Conservation (phyloP, 108 stramenopile genomes). For the Craspedostauros australis region DNA sequence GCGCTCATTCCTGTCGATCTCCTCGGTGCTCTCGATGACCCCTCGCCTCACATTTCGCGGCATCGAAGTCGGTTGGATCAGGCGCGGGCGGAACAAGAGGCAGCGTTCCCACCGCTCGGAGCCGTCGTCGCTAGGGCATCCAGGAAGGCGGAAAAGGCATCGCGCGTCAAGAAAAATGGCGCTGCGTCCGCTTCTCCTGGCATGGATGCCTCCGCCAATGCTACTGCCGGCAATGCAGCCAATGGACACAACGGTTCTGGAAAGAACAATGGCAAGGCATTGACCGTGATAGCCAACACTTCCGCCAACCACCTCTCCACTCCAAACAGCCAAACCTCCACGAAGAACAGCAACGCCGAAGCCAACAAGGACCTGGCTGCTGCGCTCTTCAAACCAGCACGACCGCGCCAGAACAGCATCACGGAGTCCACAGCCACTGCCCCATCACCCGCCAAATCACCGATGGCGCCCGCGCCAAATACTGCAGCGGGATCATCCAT, state of each 20-base stretch:
- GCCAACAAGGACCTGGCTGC: slow-evolving; percentile 37
- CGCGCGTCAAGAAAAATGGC: slow-evolving; percentile 5
- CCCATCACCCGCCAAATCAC: too few relatives aligned
- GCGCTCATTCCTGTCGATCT: slow-evolving; percentile 49
- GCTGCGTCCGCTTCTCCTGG: too few relatives aligned
- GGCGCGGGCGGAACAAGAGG: neutral
- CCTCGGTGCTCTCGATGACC: slow-evolving; percentile 42
- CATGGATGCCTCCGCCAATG: too few relatives aligned
- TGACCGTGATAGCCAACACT: too few relatives aligned
- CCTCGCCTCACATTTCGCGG: slow-evolving; percentile 14
- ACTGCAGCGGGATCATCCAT: neutral
- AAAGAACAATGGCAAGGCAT: neutral
- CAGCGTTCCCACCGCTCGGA: slow-evolving; percentile 34
- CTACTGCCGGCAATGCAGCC: too few relatives aligned
- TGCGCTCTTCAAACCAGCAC: slow-evolving; percentile 31
- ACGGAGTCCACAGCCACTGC: too few relatives aligned
- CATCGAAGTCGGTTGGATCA: neutral
- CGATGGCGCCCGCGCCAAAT: too few relatives aligned
- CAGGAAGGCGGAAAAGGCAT: slow-evolving; percentile 11
- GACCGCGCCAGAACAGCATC: slow-evolving; percentile 41
- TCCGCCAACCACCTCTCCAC: too few relatives aligned
- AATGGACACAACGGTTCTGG: neutral
- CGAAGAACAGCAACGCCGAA: slow-evolving; percentile 6
- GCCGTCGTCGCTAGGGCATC: slow-evolving; percentile 8
- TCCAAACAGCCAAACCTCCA: too few relatives aligned